phyloP scores from a whole-genome alignment of 371 early-diverging fungal species.

The Entomophthora muscae region DNA sequence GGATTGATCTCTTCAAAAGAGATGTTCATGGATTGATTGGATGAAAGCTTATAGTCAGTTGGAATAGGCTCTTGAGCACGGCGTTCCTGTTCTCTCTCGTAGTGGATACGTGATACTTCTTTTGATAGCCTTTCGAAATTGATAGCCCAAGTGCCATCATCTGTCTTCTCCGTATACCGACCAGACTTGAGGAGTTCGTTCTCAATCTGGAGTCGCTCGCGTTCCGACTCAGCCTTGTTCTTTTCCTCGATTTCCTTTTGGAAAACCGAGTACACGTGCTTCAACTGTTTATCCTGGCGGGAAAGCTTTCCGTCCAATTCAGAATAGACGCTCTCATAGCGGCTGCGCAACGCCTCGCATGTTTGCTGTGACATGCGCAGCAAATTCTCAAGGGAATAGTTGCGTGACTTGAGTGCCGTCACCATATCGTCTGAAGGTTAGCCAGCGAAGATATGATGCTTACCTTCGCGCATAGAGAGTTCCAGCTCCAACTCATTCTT shows the following conservation, averaged over 20 bases:
- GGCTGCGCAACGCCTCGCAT: constrained; percentile 46
- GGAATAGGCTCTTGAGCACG: not conserved
- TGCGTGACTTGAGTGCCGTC: constrained; percentile 51
- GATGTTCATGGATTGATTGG: not conserved
- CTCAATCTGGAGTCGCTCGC: constrained; percentile 8
- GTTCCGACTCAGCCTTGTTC: constrained; percentile 11
- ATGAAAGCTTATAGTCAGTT: not conserved
- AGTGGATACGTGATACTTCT: constrained; percentile 3
- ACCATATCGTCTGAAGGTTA: constrained; percentile 37
- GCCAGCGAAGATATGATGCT: no score
- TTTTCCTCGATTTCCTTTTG: constrained; percentile 31
- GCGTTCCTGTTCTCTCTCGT: not conserved
- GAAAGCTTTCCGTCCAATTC: constrained; percentile 31
- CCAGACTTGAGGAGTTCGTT: constrained; percentile 11
- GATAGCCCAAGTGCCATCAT: not conserved
- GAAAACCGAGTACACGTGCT: constrained; percentile 36
- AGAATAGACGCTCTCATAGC: constrained; percentile 18
- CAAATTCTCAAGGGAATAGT: constrained; percentile 55
- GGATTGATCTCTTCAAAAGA: not conserved
- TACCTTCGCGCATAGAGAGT: constrained; percentile 39
- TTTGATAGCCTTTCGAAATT: not conserved
- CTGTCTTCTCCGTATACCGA: constrained; percentile 6
- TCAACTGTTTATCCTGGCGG: constrained; percentile 47
- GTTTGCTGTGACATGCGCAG: constrained; percentile 63
- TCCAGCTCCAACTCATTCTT: constrained; percentile 56